phyloP scores from a whole-genome alignment of 1,284 basidiomycete species.

The Inonotus obliquus region DNA sequence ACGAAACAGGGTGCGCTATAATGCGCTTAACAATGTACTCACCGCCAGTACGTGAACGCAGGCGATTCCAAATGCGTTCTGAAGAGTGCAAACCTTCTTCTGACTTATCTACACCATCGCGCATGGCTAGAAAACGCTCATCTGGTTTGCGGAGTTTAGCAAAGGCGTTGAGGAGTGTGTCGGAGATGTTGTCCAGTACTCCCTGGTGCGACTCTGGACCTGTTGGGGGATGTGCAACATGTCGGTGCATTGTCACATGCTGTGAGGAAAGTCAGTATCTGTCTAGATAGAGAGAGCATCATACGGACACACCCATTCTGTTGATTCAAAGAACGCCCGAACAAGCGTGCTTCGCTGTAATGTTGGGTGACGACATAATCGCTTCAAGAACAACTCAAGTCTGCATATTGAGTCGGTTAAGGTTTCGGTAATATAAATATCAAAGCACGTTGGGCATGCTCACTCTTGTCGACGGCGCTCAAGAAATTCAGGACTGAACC shows the following conservation, averaged over 20 bases:
- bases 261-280: conserved; percentile 29
- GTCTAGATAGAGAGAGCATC: not conserved
- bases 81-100: conserved; percentile 84
- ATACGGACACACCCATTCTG: conserved; percentile 84
- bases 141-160: conserved; percentile 95
- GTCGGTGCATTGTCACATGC: conserved; percentile 95
- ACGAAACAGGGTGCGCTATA: conserved; percentile 26
- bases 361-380: conserved; percentile 88
- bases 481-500: conserved; percentile 96
- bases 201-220: conserved; percentile 72
- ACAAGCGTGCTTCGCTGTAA: conserved; percentile 89
- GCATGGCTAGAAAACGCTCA: conserved; percentile 89
- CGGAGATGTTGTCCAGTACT: conserved; percentile 92
- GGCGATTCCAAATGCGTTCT: conserved; percentile 76
- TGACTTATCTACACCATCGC: conserved; percentile 88
- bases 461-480: conserved; percentile 88
- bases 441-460: conserved; percentile 28
- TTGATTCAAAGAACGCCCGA: conserved; percentile 90
- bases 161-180: conserved; percentile 94
- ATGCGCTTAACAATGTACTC: conserved; percentile 39
- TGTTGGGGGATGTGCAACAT: conserved; percentile 80
- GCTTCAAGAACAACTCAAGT: conserved; percentile 89
- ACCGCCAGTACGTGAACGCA: conserved; percentile 82
- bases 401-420: conserved; percentile 36
- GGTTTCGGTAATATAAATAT: not conserved